A percentile compares a stretch with the other conserved stretches of the same genome.
phyloP scores from a whole-genome alignment of 345 rosid species.

The Punica granatum region DNA sequence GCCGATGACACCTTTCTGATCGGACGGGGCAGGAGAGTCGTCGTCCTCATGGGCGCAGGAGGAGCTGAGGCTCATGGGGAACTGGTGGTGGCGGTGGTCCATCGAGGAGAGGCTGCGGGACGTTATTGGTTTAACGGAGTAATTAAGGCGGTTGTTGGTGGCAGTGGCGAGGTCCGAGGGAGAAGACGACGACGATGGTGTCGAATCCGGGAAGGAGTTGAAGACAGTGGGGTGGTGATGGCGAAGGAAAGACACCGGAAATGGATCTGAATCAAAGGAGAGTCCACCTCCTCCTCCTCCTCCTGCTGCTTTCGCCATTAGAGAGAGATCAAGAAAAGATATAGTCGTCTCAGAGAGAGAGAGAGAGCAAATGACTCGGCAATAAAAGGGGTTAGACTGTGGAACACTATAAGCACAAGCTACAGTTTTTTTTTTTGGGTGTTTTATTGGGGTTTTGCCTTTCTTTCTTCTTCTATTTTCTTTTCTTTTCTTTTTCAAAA shows the following conservation, averaged over 20 bases:
- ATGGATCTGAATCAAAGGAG: constrained; percentile 54
- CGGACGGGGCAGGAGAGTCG: background rate
- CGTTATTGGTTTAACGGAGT: too few relatives aligned
- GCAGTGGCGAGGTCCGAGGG: too few relatives aligned
- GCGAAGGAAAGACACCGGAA: constrained; percentile 16
- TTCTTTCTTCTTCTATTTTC: background rate
- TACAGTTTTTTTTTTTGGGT: background rate
- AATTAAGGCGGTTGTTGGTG: too few relatives aligned
- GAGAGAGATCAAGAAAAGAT: constrained; percentile 5
- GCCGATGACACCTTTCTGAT: constrained; percentile 13
- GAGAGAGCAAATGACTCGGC: constrained; percentile 60
- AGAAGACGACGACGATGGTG: background rate
- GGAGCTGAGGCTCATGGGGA: constrained; percentile 34
- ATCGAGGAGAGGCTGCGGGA: constrained; percentile 10
- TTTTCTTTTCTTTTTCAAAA: background rate
- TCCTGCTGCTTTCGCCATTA: constrained; percentile 35
- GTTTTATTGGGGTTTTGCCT: background rate
- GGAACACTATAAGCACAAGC: constrained; percentile 11
- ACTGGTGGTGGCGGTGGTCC: constrained; percentile 33
- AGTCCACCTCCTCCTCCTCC: constrained; percentile 28
- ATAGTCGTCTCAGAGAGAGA: constrained; percentile 11
- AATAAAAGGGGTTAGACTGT: constrained; percentile 28
- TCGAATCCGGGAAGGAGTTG: constrained; percentile 36
- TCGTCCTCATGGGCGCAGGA: background rate
- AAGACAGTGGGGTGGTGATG: constrained; percentile 29